Base-by-base conservation (phyloP, 192 early-diverging fungal genomes). In the Coemansia sp. region DNA sequence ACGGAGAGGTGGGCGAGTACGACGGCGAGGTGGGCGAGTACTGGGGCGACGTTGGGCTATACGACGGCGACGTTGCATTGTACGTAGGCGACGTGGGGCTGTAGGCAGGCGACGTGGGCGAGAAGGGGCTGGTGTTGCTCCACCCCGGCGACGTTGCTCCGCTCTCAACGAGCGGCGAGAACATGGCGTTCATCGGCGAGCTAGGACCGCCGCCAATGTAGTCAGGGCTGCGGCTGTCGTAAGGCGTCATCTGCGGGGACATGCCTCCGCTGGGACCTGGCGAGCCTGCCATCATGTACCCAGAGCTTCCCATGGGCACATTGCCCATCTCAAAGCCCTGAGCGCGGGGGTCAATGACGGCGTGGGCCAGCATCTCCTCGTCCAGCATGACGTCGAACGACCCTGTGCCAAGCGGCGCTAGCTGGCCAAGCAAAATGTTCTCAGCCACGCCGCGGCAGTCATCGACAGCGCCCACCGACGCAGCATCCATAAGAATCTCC, bases 391-490 rank as follows among this genome's bases (percentile, higher is more conserved):
- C 88, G 61, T 94, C 95, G 75, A 98, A 94, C 66, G 89, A 88
- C 64, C 96, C 96, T 0, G 97, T 96, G 57, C 97, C 97, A 45
- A 99, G 74, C 57, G 96, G 94, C 17, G 97, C 96, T 38, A 99
- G 83, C 85, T 99, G 96, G 45, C 97, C 97, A 40, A 99, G 86
- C 86, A 99, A 90, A 37, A 99, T 96, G 79, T 95, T 97, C 75
- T 98, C 97, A 3, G 95, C 94, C 36, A 99, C 97, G 53, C 97
- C 97, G 70, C 89, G 88, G 76, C 96, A 98, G 76, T 95, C 93
- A 79, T 99, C 97, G 47, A 94, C 35, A 70, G 96, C 92, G 62
- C 95, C 97, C 20, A 88, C 87, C 39, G 91, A 89, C 5, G 97
- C 95, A 4, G 96, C 94, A 36, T 98, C 95, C 87, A 99, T 92